Evolutionary conservation across 192 early-diverging fungal genomes (phyloP).

Genomic region (Coemansia aciculifera): DNA sequence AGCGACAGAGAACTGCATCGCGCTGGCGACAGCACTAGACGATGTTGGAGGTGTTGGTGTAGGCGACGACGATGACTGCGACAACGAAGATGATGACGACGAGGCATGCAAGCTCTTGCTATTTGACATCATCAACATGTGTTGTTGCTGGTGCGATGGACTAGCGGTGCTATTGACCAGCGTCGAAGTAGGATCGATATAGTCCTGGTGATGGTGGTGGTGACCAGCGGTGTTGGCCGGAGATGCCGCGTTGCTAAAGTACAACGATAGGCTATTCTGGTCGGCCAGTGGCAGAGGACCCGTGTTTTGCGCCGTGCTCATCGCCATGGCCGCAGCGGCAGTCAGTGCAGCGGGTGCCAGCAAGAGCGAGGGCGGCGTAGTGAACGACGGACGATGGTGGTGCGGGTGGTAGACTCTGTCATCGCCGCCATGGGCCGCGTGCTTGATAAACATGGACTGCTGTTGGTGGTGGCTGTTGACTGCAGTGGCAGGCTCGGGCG

Average conservation of each 20-base stretch:
- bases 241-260: constrained; percentile 15
- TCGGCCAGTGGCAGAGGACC: not conserved
- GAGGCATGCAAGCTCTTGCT: constrained; percentile 18
- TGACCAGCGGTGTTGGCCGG: not conserved
- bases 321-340: constrained; percentile 13
- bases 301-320: constrained; percentile 6
- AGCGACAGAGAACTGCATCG: constrained; percentile 40
- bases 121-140: constrained; percentile 25
- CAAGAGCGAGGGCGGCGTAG: constrained; percentile 14
- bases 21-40: constrained; percentile 18
- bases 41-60: constrained; percentile 43
- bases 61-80: constrained; percentile 20
- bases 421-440: not conserved
- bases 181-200: constrained; percentile 31
- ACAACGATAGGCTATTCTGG: constrained; percentile 13
- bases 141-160: constrained; percentile 12
- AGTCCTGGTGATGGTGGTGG: constrained; percentile 21
- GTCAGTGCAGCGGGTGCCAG: constrained; percentile 3
- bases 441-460: not conserved
- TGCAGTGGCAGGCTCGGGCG: constrained; percentile 36
- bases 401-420: constrained; percentile 10
- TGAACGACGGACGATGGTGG: constrained; percentile 14
- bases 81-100: constrained; percentile 16
- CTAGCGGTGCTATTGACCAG: constrained; percentile 21
- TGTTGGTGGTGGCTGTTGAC: constrained; percentile 3